Evolutionary conservation across 2,329 filamentous ascomycete genomes (phyloP).

Genomic region (Fusarium goolgardi): DNA sequence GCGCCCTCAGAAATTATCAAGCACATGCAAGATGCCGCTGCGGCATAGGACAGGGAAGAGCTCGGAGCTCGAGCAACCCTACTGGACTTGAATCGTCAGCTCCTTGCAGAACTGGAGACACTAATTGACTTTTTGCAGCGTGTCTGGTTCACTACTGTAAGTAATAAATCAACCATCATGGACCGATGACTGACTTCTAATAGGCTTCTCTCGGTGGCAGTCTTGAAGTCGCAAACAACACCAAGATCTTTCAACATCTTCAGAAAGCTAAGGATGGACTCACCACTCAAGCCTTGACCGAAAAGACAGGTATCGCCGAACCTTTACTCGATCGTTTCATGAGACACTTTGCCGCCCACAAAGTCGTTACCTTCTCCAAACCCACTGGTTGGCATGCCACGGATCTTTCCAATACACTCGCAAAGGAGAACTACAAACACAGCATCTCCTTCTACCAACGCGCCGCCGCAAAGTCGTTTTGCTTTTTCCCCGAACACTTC

Average conservation of each 20-base stretch:
- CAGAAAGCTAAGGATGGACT: slow-evolving; percentile 12
- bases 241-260: slow-evolving; percentile 16
- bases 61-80: slow-evolving; percentile 26
- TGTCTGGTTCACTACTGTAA: slow-evolving; percentile 24
- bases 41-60: slow-evolving; percentile 13
- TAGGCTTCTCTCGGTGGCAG: slow-evolving; percentile 25
- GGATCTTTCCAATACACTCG: slow-evolving; percentile 19
- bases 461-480: slow-evolving; percentile 16
- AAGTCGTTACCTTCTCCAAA: slow-evolving; percentile 17
- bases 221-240: slow-evolving; percentile 23
- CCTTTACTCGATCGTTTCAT: slow-evolving; percentile 27
- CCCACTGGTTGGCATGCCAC: slow-evolving; percentile 25
- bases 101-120: slow-evolving; percentile 31
- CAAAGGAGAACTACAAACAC: slow-evolving; percentile 23
- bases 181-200: background rate
- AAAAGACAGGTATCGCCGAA: slow-evolving; percentile 15
- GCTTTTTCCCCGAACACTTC: slow-evolving; percentile 23
- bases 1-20: slow-evolving; percentile 17
- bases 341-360: slow-evolving; percentile 32
- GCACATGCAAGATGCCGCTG: slow-evolving; percentile 21
- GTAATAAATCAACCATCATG: background rate
- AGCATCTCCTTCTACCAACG: slow-evolving; percentile 29
- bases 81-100: slow-evolving; percentile 22
- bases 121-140: slow-evolving; percentile 29
- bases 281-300: slow-evolving; percentile 9